phyloP scores from a whole-genome alignment of 2,329 filamentous ascomycete genomes.

The Endoconidiophora polonica region DNA sequence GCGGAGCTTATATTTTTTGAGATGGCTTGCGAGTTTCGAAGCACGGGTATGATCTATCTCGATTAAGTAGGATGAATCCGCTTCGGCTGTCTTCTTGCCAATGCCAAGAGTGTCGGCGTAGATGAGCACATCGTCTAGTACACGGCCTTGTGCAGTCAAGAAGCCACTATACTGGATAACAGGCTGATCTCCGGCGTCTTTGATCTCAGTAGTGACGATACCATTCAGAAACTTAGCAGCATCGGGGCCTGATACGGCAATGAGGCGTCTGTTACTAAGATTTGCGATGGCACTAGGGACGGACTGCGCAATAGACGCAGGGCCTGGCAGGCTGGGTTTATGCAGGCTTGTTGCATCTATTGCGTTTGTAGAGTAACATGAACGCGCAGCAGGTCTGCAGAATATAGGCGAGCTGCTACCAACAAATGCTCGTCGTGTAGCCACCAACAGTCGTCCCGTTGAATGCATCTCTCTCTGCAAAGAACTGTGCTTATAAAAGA shows the following conservation, averaged over 20 bases:
- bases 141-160: slow-evolving; percentile 66
- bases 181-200: slow-evolving; percentile 20
- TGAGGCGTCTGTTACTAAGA: slow-evolving; percentile 44
- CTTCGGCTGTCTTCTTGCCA: slow-evolving; percentile 9
- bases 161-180: slow-evolving; percentile 66
- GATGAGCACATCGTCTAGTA: slow-evolving; percentile 81
- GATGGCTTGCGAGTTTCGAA: slow-evolving; percentile 46
- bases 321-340: too few species aligned
- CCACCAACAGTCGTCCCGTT: too few species aligned
- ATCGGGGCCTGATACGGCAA: slow-evolving; percentile 65
- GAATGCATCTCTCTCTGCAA: too few species aligned
- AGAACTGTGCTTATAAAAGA: too few species aligned
- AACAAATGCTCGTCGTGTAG: too few species aligned
- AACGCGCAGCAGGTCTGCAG: too few species aligned
- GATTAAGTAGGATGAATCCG: slow-evolving; percentile 38
- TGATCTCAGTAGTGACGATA: slow-evolving; percentile 57
- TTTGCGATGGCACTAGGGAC: neutral
- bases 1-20: slow-evolving; percentile 74
- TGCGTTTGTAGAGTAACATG: too few species aligned
- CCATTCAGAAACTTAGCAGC: slow-evolving; percentile 77
- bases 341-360: too few species aligned
- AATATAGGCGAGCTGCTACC: too few species aligned
- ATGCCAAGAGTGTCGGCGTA: slow-evolving; percentile 37
- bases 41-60: slow-evolving; percentile 63
- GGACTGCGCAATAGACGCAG: too few species aligned